Evolutionary conservation across 441 rosid species (phyloP).

Genomic region (Gossypium schwendimanii): DNA sequence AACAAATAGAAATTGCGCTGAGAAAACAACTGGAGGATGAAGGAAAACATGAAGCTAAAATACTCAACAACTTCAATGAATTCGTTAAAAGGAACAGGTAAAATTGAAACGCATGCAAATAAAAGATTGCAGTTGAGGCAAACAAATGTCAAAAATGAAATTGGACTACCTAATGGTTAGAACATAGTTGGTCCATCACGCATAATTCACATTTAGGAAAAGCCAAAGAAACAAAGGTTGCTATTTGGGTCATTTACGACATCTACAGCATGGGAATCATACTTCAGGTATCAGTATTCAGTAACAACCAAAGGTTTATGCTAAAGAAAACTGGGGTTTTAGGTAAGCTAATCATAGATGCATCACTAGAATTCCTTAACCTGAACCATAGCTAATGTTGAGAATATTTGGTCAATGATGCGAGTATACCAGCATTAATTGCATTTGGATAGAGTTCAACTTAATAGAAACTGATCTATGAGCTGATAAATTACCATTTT

Average conservation of each 20-base stretch:
- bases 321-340: slow-evolving; percentile 19
- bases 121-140: slow-evolving; percentile 12
- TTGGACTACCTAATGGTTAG: slow-evolving; percentile 7
- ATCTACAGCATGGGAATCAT: slow-evolving; percentile 32
- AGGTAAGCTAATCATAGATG: slow-evolving; percentile 21
- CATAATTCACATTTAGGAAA: slow-evolving; percentile 18
- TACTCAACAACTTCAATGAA: neutral
- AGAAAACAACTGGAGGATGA: neutral
- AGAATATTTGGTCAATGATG: slow-evolving; percentile 21
- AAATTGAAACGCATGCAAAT: neutral
- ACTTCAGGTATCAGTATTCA: slow-evolving; percentile 24
- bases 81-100: neutral
- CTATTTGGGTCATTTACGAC: slow-evolving; percentile 24
- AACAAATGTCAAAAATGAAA: slow-evolving; percentile 17
- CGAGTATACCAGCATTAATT: slow-evolving; percentile 17
- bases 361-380: slow-evolving; percentile 26
- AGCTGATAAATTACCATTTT: slow-evolving; percentile 29
- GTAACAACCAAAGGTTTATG: slow-evolving; percentile 27
- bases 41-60: neutral
- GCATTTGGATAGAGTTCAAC: slow-evolving; percentile 11
- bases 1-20: neutral
- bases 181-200: slow-evolving; percentile 9
- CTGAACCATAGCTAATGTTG: slow-evolving; percentile 27
- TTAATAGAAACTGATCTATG: slow-evolving; percentile 11
- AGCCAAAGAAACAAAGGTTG: slow-evolving; percentile 33